phyloP scores from a whole-genome alignment of 2,329 filamentous ascomycete species.

The Dactylellina cionopaga region DNA sequence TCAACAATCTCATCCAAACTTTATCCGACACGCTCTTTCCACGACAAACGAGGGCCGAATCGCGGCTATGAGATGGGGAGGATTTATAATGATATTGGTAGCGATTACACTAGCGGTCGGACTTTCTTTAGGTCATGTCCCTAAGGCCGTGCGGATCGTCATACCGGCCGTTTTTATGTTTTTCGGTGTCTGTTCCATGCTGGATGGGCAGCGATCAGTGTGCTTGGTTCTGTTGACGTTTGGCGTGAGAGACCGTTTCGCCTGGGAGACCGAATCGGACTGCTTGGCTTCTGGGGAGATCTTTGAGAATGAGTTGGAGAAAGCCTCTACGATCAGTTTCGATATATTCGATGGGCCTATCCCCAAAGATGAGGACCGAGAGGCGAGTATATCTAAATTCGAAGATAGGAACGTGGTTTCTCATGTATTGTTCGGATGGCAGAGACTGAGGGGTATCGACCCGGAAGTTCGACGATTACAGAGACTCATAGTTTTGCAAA shows the following conservation, averaged over 20 bases:
- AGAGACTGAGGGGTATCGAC: conserved; percentile 20
- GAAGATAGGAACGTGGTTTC: conserved; percentile 23
- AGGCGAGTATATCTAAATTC: conserved; percentile 13
- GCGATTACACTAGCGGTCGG: conserved; percentile 25
- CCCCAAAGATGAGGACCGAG: conserved; percentile 23
- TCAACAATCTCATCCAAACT: conserved; percentile 81
- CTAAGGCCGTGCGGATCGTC: conserved; percentile 9
- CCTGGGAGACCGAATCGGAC: conserved; percentile 40
- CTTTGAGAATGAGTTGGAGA: conserved; percentile 30
- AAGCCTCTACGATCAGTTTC: conserved; percentile 35
- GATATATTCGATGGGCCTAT: conserved; percentile 46
- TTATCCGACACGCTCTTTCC: conserved; percentile 82
- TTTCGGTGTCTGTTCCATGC: conserved; percentile 29
- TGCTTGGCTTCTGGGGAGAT: conserved; percentile 12
- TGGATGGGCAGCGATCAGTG: conserved; percentile 32
- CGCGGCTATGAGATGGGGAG: conserved; percentile 57
- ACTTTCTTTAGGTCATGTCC: conserved; percentile 23
- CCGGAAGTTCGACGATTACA: conserved; percentile 37
- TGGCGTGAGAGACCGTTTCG: conserved; percentile 34
- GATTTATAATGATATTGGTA: conserved; percentile 20
- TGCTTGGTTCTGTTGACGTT: conserved; percentile 30
- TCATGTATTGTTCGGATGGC: conserved; percentile 38
- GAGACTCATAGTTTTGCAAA: conserved; percentile 39
- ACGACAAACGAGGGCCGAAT: conserved; percentile 80
- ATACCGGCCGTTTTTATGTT: conserved; percentile 17